Conservation (phyloP, 2,329 filamentous ascomycete genomes). For the Botrytis paeoniae region DNA sequence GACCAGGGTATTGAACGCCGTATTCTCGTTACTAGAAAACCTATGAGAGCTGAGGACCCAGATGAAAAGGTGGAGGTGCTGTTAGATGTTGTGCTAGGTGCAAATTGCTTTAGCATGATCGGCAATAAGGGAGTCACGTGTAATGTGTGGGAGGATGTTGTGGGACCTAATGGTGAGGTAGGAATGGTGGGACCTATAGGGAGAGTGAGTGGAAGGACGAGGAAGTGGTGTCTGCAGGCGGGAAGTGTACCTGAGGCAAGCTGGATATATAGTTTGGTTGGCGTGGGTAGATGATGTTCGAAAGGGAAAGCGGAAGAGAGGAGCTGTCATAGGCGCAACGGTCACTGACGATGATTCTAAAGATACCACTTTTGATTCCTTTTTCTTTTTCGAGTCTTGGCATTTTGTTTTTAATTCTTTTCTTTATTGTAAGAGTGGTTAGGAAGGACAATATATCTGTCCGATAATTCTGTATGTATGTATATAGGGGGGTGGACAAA, state of each 20-base stretch:
- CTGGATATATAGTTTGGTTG: constrained; percentile 32
- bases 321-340: background rate
- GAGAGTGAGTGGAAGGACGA: constrained; percentile 30
- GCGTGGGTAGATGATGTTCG: constrained; percentile 15
- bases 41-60: constrained; percentile 21
- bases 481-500: background rate
- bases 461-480: background rate
- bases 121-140: constrained; percentile 31
- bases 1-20: constrained; percentile 76
- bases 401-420: background rate
- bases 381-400: background rate
- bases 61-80: constrained; percentile 21
- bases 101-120: constrained; percentile 29
- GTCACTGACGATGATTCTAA: background rate
- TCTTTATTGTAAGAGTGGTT: background rate
- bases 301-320: background rate
- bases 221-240: constrained; percentile 34
- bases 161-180: constrained; percentile 31
- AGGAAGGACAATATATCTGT: background rate
- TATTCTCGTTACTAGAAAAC: constrained; percentile 69
- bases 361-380: constrained; percentile 5
- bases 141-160: constrained; percentile 34
- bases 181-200: constrained; percentile 30
- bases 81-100: constrained; percentile 30
- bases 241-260: constrained; percentile 29